Evolutionary conservation across 257 asterid genomes (phyloP).

Genomic region (Ligustrum vulgare): DNA sequence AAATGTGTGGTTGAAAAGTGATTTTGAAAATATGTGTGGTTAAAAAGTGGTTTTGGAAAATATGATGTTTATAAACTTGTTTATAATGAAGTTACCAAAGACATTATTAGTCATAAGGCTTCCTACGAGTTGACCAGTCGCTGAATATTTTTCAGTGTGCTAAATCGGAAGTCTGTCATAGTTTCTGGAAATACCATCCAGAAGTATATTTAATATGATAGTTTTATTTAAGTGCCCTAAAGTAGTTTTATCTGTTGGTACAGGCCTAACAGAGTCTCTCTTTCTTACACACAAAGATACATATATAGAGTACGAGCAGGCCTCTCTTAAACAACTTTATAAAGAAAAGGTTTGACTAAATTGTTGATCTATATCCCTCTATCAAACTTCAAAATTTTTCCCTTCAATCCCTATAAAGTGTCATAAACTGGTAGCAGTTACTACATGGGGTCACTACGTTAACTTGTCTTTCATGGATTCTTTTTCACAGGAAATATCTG

Average conservation of each 20-base stretch:
- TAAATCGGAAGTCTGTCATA: slow-evolving; percentile 4
- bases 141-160: not conserved
- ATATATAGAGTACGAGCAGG: slow-evolving; percentile 89
- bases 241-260: slow-evolving; percentile 21
- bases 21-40: no score
- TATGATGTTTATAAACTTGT: no score
- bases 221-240: not conserved
- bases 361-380: slow-evolving; percentile 25
- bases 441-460: no score
- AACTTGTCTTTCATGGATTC: no score
- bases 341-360: slow-evolving; percentile 64
- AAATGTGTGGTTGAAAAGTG: no score
- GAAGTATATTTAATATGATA: not conserved
- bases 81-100: no score
- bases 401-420: no score
- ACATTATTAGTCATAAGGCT: slow-evolving; percentile 16
- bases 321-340: slow-evolving; percentile 91
- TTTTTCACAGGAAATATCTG: slow-evolving; percentile 15
- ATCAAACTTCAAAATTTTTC: not conserved
- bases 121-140: slow-evolving; percentile 9
- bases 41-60: no score
- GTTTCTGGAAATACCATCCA: slow-evolving; percentile 1
- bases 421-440: no score
- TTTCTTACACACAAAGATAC: slow-evolving; percentile 88
- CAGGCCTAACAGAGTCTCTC: slow-evolving; percentile 94